These are phyloP conservation scores for Kuraishia piskuri DNA, from an alignment of 805 yeast species.

Conservation along the genomic window DNA sequence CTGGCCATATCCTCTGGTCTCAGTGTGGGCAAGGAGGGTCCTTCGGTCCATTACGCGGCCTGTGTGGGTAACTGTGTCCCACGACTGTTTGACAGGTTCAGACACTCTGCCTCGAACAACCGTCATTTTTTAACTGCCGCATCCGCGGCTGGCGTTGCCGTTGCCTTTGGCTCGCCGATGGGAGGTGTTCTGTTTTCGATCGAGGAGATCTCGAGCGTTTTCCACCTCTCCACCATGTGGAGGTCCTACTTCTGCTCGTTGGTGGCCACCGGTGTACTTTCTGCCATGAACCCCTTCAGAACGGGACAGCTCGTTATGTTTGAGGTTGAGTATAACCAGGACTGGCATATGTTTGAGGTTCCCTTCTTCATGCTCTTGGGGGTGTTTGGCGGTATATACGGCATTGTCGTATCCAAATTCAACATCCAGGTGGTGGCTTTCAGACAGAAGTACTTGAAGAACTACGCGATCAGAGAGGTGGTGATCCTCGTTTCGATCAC, in stretches of 20 bases:
- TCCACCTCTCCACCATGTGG: constrained; percentile 78
- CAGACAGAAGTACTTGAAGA: constrained; percentile 58
- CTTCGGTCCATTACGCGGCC: constrained; percentile 95
- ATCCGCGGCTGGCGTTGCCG: constrained; percentile 97
- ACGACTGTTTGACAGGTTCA: constrained; percentile 35
- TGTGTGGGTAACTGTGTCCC: constrained; percentile 87
- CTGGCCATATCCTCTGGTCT: constrained; percentile 89
- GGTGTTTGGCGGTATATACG: constrained; percentile 86
- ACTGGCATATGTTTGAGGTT: constrained; percentile 83
- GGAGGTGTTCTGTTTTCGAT: constrained; percentile 92
- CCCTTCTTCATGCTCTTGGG: constrained; percentile 77
- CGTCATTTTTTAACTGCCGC: constrained; percentile 77
- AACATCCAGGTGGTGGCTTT: constrained; percentile 72
- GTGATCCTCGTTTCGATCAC: constrained; percentile 58
- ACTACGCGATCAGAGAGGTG: constrained; percentile 64
- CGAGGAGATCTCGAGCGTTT: constrained; percentile 78
- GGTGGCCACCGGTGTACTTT: constrained; percentile 74
- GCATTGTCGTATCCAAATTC: constrained; percentile 64
- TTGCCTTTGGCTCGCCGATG: constrained; percentile 94
- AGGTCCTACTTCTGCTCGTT: constrained; percentile 86
- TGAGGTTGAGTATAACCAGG: constrained; percentile 78
- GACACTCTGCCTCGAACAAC: constrained; percentile 32
- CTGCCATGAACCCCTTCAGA: constrained; percentile 82
- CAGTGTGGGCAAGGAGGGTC: constrained; percentile 96
- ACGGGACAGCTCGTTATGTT: constrained; percentile 92